These are phyloP conservation scores for Fusarium tuaranense DNA, from an alignment of 2,329 filamentous ascomycete genomes.

Conservation along the genomic window DNA sequence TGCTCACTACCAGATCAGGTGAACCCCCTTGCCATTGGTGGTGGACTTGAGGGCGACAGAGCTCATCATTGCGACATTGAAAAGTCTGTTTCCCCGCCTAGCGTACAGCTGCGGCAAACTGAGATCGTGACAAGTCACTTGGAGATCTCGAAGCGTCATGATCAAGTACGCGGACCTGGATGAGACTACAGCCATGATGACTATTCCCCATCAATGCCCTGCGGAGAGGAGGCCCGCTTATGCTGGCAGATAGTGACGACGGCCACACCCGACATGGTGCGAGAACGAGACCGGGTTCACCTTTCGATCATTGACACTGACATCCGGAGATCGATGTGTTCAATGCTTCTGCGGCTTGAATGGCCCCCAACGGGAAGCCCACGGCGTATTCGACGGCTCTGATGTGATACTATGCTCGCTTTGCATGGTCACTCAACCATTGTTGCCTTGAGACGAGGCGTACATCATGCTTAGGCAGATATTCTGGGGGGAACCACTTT, in stretches of 20 bases:
- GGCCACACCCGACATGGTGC: not conserved
- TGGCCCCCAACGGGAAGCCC: slow-evolving; percentile 9
- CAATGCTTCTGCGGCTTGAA: not conserved
- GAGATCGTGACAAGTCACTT: slow-evolving; percentile 23
- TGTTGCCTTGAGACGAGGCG: slow-evolving; percentile 15
- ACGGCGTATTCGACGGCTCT: slow-evolving; percentile 8
- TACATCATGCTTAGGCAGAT: slow-evolving; percentile 16
- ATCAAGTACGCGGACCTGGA: not conserved
- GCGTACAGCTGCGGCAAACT: slow-evolving; percentile 2
- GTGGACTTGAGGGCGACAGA: slow-evolving; percentile 13
- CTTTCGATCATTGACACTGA: not conserved
- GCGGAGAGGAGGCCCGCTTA: not conserved
- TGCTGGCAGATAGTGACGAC: not conserved
- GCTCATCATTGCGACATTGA: slow-evolving; percentile 17
- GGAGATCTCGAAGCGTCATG: slow-evolving; percentile 10
- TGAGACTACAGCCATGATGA: not conserved
- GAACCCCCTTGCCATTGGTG: slow-evolving; percentile 19
- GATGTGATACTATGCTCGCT: slow-evolving; percentile 34
- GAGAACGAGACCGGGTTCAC: not conserved
- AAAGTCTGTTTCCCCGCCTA: slow-evolving; percentile 9
- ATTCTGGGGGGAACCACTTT: slow-evolving; percentile 9
- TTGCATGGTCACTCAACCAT: slow-evolving; percentile 31
- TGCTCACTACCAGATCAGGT: slow-evolving; percentile 23
- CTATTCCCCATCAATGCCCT: not conserved
- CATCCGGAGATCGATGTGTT: not conserved